Evolutionary conservation across 345 rosid species (phyloP).

Genomic region (Eucalyptus globulus): DNA sequence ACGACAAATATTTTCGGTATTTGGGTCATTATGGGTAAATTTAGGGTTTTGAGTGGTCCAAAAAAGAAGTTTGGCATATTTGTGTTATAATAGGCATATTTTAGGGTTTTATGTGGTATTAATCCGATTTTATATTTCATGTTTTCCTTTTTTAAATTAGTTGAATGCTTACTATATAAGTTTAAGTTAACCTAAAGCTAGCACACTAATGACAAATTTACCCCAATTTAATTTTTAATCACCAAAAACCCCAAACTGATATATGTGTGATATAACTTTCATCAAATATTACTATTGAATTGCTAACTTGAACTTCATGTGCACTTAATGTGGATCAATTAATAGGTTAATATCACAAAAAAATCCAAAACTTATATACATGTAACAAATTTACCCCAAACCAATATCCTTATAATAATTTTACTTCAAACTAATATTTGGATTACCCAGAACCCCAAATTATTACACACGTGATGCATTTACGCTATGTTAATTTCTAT

Average conservation of each 20-base stretch:
- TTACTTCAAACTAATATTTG: too few relatives aligned
- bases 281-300: too few relatives aligned
- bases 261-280: not conserved
- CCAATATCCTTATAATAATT: too few relatives aligned
- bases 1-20: rapidly evolving
- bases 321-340: not conserved
- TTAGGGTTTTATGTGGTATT: too few relatives aligned
- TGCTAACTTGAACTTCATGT: not conserved
- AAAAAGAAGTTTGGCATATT: too few relatives aligned
- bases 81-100: rapidly evolving
- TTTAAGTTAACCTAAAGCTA: rapidly evolving
- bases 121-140: too few relatives aligned
- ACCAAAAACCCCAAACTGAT: rapidly evolving
- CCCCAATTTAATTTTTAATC: too few relatives aligned
- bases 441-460: not conserved
- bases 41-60: rapidly evolving
- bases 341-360: not conserved
- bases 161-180: rapidly evolving
- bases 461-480: rapidly evolving
- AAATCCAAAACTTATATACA: rapidly evolving
- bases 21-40: too few relatives aligned
- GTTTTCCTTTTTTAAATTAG: too few relatives aligned
- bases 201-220: rapidly evolving
- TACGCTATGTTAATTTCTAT: rapidly evolving
- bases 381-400: too few relatives aligned